Percentiles rank a stretch among this genome's conserved stretches.
Conservation (phyloP, 371 early-diverging fungal species). For the Apophysomyces elegans region DNA sequence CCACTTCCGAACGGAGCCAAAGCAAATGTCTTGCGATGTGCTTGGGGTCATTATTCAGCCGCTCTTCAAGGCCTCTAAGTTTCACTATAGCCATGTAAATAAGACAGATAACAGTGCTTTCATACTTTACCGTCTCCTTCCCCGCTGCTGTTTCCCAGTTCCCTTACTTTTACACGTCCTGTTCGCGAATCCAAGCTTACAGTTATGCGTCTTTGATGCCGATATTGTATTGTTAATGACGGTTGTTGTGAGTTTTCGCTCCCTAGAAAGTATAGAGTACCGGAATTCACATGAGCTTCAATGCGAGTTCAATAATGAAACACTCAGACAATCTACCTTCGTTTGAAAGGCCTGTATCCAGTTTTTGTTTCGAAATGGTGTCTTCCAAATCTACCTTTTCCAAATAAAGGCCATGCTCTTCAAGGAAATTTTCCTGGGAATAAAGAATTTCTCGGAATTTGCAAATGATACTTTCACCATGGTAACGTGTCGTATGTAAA, state of each 20-base stretch:
- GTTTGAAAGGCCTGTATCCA: background rate
- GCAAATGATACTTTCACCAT: constrained; percentile 52
- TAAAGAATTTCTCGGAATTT: constrained; percentile 48
- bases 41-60: constrained; percentile 45
- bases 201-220: constrained; percentile 58
- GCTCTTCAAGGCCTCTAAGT: constrained; percentile 44
- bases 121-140: constrained; percentile 58
- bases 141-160: constrained; percentile 51
- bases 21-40: constrained; percentile 44
- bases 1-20: constrained; percentile 54
- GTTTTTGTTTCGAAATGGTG: background rate
- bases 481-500: constrained; percentile 53
- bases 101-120: background rate
- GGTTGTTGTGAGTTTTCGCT: constrained; percentile 8
- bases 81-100: constrained; percentile 29
- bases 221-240: constrained; percentile 52
- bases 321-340: too few species aligned
- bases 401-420: constrained; percentile 39
- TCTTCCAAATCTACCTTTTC: constrained; percentile 22
- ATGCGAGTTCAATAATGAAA: too few species aligned
- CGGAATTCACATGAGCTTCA: background rate
- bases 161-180: constrained; percentile 57
- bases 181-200: constrained; percentile 60
- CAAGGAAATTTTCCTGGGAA: constrained; percentile 35
- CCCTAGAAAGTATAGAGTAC: background rate